A percentile compares a stretch with the other conserved stretches of the same genome.
Conservation (phyloP, 1,284 basidiomycete genomes). For the Cryptococcus sp. region DNA sequence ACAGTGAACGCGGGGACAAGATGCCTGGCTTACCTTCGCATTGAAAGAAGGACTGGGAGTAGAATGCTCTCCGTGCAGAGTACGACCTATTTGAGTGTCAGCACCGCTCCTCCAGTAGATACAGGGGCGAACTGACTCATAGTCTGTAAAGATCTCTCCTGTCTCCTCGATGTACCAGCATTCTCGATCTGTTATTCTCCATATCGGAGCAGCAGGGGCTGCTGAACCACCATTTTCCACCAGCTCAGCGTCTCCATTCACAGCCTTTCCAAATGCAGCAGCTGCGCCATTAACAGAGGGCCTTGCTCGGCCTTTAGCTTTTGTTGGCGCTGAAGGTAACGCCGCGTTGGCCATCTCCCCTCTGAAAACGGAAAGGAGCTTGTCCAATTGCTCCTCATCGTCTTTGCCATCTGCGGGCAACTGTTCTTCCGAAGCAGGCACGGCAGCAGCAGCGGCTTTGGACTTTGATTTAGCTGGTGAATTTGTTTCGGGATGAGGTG, state of each 20-base stretch:
- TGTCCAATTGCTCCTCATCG: constrained; percentile 46
- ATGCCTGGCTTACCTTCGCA: constrained; percentile 43
- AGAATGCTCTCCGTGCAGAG: constrained; percentile 87
- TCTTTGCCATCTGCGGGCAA: constrained; percentile 41
- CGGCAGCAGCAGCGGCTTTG: constrained; percentile 1
- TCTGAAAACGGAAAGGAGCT: constrained; percentile 32
- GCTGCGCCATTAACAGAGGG: constrained; percentile 9
- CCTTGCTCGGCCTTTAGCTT: constrained; percentile 13
- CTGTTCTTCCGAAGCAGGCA: background rate
- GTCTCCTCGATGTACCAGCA: constrained; percentile 89
- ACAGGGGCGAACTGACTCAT: constrained; percentile 67
- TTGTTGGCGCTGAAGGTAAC: constrained; percentile 2
- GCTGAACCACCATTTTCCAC: constrained; percentile 5
- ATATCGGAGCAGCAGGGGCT: constrained; percentile 15
- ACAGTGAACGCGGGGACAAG: background rate
- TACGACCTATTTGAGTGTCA: constrained; percentile 66
- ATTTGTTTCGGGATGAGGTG: constrained; percentile 3
- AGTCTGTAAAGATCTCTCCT: constrained; percentile 91
- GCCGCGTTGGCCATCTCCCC: constrained; percentile 23
- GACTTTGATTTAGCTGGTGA: constrained; percentile 3
- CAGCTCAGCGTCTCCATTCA: constrained; percentile 14
- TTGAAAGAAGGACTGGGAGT: constrained; percentile 67
- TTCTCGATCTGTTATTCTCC: constrained; percentile 59
- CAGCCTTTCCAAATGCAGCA: background rate
- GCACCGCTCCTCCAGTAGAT: background rate